phyloP scores from a whole-genome alignment of 257 asterid species.

The Ilex aquifolium region DNA sequence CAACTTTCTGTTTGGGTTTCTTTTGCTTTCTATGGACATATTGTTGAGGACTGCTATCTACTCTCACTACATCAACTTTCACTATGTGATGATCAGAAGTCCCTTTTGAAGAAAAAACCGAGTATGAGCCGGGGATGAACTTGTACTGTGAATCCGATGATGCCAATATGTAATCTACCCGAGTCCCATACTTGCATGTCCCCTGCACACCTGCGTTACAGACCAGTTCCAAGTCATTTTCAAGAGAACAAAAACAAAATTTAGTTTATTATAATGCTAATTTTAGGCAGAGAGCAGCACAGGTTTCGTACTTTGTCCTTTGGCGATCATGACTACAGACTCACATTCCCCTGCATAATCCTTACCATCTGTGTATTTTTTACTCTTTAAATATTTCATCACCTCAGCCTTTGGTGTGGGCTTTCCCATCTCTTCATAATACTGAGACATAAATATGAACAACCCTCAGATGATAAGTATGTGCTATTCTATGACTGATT shows the following conservation, averaged over 20 bases:
- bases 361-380: constrained; percentile 72
- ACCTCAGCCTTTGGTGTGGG: constrained; percentile 82
- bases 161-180: constrained; percentile 72
- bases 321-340: constrained; percentile 91
- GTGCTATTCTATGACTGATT: background rate
- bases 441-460: constrained; percentile 32
- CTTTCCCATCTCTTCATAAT: constrained; percentile 86
- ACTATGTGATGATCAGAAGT: constrained; percentile 98
- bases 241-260: background rate
- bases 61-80: constrained; percentile 69
- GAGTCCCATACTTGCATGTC: constrained; percentile 91
- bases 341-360: constrained; percentile 90
- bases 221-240: background rate
- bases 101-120: constrained; percentile 87
- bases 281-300: background rate
- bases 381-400: constrained; percentile 67
- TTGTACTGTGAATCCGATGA: constrained; percentile 59
- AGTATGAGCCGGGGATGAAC: constrained; percentile 84
- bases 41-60: constrained; percentile 21
- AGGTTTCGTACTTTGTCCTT: constrained; percentile 73
- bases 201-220: constrained; percentile 77
- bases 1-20: constrained; percentile 40
- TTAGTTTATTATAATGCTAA: background rate
- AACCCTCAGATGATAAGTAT: background rate
- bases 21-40: constrained; percentile 22